Base-by-base conservation (phyloP, 2,329 filamentous ascomycete species). In the Cytospora schulzeri region DNA sequence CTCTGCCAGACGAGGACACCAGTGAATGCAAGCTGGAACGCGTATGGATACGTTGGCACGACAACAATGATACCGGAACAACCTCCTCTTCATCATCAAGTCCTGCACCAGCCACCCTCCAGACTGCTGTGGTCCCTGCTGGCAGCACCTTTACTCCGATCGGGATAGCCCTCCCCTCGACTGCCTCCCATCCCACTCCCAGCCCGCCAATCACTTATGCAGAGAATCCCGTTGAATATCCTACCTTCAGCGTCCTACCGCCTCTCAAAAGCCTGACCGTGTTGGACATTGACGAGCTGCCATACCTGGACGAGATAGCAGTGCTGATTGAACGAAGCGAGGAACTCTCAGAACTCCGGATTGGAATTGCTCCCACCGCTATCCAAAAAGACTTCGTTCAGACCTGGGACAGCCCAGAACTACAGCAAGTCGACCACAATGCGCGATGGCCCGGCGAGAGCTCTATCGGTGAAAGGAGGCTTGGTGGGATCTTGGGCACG, bases 1-100 rank as follows among this genome's bases (percentile, higher is more conserved):
- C 89, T 6, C 79, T 93, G 15, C 87, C 86, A 48, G 84, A 90
- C 70, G 81, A 85, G 26, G 82, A 85, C 55, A 81, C 84, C 28
- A 80, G 86, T 64, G 81, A 76, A 50, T 88, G 88, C 71, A 88
- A 89, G 53, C 79, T 95, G 55, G 88, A 91, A 63, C 86, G 87
- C 64, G 82, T 95, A 24, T 93, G 91, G 88, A 85, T 95, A 60
- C 85, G 92, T 68, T 94, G 91, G 88, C 91, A 95, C 75, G 89
- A 93, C 74, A 94, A 92, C 71, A 82, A 81, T 7, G 81, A 83
- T 14, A 69, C 77, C 69, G 68, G 75, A 69, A 75, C 76, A 68
- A 67, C 69, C 7, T 73, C 74, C 26, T 64, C 71, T n/a, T 72
- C 74, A 3, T 69, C 59, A 11, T 66, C 78, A 68, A 70, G 69